Evolutionary conservation across 768 basidiomycete species (phyloP).

Genomic region (Myochromella boudieri): DNA sequence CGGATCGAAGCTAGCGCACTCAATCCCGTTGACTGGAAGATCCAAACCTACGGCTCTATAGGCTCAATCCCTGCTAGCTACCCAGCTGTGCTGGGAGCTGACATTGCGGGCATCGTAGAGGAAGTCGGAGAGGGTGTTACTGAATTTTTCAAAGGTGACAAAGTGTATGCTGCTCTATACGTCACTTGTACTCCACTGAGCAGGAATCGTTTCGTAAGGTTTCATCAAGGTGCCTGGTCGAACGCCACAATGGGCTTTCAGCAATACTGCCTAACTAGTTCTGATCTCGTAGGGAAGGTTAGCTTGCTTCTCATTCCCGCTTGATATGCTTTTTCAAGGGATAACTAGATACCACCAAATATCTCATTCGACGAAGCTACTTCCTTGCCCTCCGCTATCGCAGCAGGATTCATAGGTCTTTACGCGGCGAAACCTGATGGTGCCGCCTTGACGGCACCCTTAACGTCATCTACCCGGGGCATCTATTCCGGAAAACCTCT

Average conservation of each 20-base stretch:
- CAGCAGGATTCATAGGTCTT: constrained; percentile 29
- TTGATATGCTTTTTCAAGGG: constrained; percentile 22
- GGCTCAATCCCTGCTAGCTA: constrained; percentile 28
- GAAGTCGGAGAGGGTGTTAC: constrained; percentile 51
- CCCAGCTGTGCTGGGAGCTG: constrained; percentile 47
- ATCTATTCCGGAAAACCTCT: constrained; percentile 30
- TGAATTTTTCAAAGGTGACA: constrained; percentile 49
- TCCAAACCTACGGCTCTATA: constrained; percentile 39
- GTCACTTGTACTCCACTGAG: neutral
- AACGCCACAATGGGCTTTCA: constrained; percentile 22
- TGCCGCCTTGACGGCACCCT: constrained; percentile 28
- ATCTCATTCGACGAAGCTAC: constrained; percentile 38
- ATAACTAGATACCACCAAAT: constrained; percentile 27
- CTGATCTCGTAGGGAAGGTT: constrained; percentile 18
- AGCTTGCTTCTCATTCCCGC: constrained; percentile 22
- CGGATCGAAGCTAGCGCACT: constrained; percentile 38
- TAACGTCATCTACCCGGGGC: constrained; percentile 28
- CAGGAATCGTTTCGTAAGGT: constrained; percentile 1
- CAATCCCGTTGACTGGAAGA: constrained; percentile 54
- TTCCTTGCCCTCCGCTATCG: constrained; percentile 29
- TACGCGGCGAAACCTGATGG: constrained; percentile 29
- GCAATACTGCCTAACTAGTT: constrained; percentile 24
- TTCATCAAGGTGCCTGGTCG: constrained; percentile 15
- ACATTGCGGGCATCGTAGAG: constrained; percentile 53
- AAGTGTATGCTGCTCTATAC: constrained; percentile 39